Percentiles rank a stretch among this genome's conserved stretches.
Evolutionary conservation across 2,329 filamentous ascomycete genomes (phyloP).

Genomic region (Dactylellina drechsleri): DNA sequence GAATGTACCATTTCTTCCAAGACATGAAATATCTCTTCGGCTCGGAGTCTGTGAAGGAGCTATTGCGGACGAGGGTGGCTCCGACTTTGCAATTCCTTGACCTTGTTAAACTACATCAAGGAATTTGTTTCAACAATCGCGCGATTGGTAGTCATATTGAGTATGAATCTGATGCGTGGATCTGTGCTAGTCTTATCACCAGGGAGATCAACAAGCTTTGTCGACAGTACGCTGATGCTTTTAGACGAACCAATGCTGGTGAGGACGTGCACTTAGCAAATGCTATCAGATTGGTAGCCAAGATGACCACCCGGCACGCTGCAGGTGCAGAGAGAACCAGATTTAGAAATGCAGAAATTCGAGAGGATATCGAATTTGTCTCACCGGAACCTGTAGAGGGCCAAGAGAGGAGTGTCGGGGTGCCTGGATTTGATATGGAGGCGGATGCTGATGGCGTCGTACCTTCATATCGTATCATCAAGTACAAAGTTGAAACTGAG

Average conservation of each 20-base stretch:
- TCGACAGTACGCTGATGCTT: slow-evolving; percentile 86
- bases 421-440: slow-evolving; percentile 46
- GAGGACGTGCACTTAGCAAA: slow-evolving; percentile 73
- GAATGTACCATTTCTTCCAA: slow-evolving; percentile 97
- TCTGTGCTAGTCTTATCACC: slow-evolving; percentile 91
- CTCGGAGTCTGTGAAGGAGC: slow-evolving; percentile 86
- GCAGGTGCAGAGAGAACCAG: slow-evolving; percentile 86
- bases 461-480: slow-evolving; percentile 75
- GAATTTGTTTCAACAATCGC: slow-evolving; percentile 92
- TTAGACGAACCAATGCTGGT: slow-evolving; percentile 74
- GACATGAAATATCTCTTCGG: slow-evolving; percentile 91
- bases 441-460: slow-evolving; percentile 36
- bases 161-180: slow-evolving; percentile 98
- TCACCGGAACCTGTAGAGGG: slow-evolving; percentile 31
- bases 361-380: slow-evolving; percentile 79
- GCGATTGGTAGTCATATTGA: slow-evolving; percentile 96
- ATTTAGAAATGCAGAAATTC: slow-evolving; percentile 88
- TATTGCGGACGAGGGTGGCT: slow-evolving; percentile 81
- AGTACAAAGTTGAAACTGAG: slow-evolving; percentile 87
- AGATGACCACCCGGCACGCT: slow-evolving; percentile 86
- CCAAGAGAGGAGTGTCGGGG: slow-evolving; percentile 22
- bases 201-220: slow-evolving; percentile 94
- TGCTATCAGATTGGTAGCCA: slow-evolving; percentile 79
- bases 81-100: slow-evolving; percentile 96
- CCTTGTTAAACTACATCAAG: slow-evolving; percentile 93